phyloP scores from a whole-genome alignment of 768 basidiomycete genomes.

The Mycena galopus region DNA sequence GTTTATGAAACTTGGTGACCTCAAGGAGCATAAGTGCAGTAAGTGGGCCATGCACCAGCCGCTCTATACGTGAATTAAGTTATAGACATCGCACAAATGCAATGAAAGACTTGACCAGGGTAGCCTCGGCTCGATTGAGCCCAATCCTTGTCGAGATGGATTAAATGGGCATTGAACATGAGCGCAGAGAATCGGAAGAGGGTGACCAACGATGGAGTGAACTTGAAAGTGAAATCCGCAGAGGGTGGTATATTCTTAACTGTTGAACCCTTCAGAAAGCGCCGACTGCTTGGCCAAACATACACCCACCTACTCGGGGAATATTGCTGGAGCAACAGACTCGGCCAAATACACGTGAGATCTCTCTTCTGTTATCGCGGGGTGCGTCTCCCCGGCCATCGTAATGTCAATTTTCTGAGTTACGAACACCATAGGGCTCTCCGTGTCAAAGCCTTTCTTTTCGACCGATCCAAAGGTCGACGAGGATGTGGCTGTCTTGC shows the following conservation, averaged over 20 bases:
- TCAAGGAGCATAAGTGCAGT: constrained; percentile 87
- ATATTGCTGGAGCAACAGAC: constrained; percentile 44
- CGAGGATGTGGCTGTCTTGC: constrained; percentile 62
- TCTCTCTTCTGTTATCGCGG: constrained; percentile 72
- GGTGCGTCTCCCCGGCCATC: constrained; percentile 56
- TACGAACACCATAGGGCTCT: constrained; percentile 81
- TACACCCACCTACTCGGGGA: constrained; percentile 59
- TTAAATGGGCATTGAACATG: constrained; percentile 88
- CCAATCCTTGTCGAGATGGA: constrained; percentile 86
- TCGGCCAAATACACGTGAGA: constrained; percentile 73
- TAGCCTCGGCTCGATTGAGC: constrained; percentile 78
- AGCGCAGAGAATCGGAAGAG: constrained; percentile 90
- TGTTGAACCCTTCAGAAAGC: constrained; percentile 40
- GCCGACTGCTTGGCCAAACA: neutral
- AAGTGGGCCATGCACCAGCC: constrained; percentile 88
- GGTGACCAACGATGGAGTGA: constrained; percentile 75
- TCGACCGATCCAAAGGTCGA: constrained; percentile 64
- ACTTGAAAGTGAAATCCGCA: constrained; percentile 72
- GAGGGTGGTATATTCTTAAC: constrained; percentile 65
- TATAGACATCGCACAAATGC: neutral
- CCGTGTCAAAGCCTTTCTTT: constrained; percentile 76
- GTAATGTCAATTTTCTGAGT: constrained; percentile 71
- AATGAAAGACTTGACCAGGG: constrained; percentile 59
- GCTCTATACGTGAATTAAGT: constrained; percentile 59
- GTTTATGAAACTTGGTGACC: constrained; percentile 62